Evolutionary conservation across 2,329 filamentous ascomycete species (phyloP), one percentile per base, ranked within the genome.

Genomic region (Alternaria sp.): DNA sequence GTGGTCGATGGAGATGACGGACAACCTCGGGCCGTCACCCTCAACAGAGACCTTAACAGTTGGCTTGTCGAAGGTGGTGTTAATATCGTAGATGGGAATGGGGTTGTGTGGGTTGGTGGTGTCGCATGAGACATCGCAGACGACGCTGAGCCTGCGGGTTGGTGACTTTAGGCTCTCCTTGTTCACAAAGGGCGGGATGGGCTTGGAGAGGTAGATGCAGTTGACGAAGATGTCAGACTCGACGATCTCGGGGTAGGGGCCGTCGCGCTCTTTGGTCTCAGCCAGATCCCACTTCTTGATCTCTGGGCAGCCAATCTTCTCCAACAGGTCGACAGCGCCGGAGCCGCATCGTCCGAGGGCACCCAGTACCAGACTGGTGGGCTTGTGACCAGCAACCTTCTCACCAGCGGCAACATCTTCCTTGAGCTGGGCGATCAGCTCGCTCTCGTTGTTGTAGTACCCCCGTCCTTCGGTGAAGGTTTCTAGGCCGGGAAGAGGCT

Each of bases 11-110:
- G 89, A 91, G 81, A 97, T 97, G 71, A 97, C 92, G 51, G 87
- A 90, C 60, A 97, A 82, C 8, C 87, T 86, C 1, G 88, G 86
- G 57, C 83, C 82, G 58, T 85, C 82, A 50, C 80, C 85, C 74
- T 83, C 87, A 68, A 85, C 88, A 32, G 88, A 83, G 23, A 96
- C 91, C 1, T 89, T 86, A 0, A 97, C 90, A 1, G 93, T 97
- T n/a, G 94, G 95, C 77, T 92, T 89, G 77, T 89, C 88, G 77
- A 97, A 97, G 21, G 93, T 96, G 51, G 92, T 97, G 80, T 92
- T 92, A 77, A 91, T 88, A 69, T 86, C 86, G 84, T 97, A 97
- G 76, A 97, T 90, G 23, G 93, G 93, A 59, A 94, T 88, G 5
- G 87, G 87, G 80, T 91, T 91, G 82, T 91, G 85, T 3, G 88